phyloP scores from a whole-genome alignment of 257 asterid species.

The Parsonsia alboflavescens region DNA sequence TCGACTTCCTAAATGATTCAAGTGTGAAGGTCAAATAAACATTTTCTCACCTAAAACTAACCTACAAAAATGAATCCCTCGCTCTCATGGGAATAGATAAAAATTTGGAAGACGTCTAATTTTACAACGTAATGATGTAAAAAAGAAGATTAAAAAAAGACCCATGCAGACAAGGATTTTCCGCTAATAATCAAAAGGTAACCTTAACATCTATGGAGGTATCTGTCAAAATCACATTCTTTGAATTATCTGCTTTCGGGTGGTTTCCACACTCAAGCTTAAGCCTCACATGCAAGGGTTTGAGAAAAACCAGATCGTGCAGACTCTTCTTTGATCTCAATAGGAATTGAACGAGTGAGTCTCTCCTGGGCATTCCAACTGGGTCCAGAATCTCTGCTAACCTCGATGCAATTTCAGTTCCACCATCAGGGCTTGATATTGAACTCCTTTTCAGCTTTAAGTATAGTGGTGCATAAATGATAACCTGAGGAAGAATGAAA shows the following conservation, averaged over 20 bases:
- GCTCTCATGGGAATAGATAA: no score
- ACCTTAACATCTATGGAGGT: constrained; percentile 51
- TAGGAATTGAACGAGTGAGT: constrained; percentile 40
- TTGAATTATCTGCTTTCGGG: constrained; percentile 55
- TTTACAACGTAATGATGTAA: background rate
- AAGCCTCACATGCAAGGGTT: constrained; percentile 66
- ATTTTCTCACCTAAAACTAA: background rate
- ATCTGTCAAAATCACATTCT: constrained; percentile 47
- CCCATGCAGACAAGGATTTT: background rate
- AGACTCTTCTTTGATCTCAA: constrained; percentile 42
- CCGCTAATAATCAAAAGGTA: constrained; percentile 27
- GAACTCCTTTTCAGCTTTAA: constrained; percentile 49
- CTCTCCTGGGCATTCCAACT: constrained; percentile 29
- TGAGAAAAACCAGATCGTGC: constrained; percentile 49
- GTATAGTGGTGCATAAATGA: constrained; percentile 66
- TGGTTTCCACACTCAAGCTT: constrained; percentile 51
- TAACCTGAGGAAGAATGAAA: constrained; percentile 39
- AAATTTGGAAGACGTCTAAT: no score
- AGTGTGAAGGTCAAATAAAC: no score
- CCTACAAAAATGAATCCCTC: no score
- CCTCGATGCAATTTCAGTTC: constrained; percentile 33
- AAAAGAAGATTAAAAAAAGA: no score
- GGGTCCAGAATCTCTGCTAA: constrained; percentile 59
- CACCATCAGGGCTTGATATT: constrained; percentile 23
- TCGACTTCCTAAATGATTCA: background rate